Evolutionary conservation across 139 green algal species (phyloP), one percentile per base, ranked within the genome.

Genomic region (Auxenochlorella protothecoides): DNA sequence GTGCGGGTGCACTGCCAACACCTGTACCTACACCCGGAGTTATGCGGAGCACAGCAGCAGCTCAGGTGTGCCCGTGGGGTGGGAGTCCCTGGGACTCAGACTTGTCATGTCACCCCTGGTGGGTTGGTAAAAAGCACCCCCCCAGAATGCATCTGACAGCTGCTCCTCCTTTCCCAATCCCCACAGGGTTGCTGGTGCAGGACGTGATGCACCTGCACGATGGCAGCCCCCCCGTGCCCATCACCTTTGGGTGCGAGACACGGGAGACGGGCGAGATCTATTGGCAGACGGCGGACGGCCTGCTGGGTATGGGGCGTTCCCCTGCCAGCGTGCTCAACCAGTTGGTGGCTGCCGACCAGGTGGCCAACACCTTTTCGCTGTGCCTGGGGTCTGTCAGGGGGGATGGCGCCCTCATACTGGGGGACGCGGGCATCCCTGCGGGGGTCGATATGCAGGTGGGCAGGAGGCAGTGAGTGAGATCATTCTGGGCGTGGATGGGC

Each of bases 201-300:
- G 90, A 96, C 68, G 63, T 85, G 51, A 53, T 84, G 55, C 55
- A 73, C 44, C 61, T 88, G 63, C 65, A 78, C 51, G 81, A 82
- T 44, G 81, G 81, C 51, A 72, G 68, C 44, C 59, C 66, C 13
- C 59, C 74, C 15, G 66, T 80, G 12, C 65, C 64, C 13, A 55
- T 88, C 10, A 77, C 84, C 10, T 96, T 97, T 79, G 91, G 91
- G 3, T 97, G 92, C 75, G 91, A 93, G 70, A 90, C 77, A 4
- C 73, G 70, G 11, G 93, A 98, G 78, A 97, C 88, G 11, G 93
- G 93, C 1, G 88, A 92, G 72, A 96, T 98, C 54, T 96, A 85
- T 76, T 79, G 82, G 44, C 93, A 98, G 81, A 74, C 76, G 54
- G 93, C 92, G 0, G 93, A 97, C 72, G 93, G 93, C 14, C 88